Percentiles rank a stretch among this genome's conserved stretches.
These are phyloP conservation scores for Wickerhamiella vanderwaltii DNA, from an alignment of 805 yeast species.

Conservation along the genomic window DNA sequence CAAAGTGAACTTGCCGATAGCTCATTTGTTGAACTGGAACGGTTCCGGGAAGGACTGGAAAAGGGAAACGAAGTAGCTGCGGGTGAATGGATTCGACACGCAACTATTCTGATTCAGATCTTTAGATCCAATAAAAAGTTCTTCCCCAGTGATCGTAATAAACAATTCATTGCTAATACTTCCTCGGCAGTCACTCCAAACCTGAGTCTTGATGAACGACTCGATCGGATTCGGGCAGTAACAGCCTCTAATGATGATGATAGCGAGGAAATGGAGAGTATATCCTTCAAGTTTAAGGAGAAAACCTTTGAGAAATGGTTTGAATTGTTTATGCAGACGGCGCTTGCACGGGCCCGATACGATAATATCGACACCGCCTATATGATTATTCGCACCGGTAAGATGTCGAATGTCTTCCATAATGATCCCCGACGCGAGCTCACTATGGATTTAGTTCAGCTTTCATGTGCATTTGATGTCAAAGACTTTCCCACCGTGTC, in stretches of 20 bases:
- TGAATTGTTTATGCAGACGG: conserved; percentile 65
- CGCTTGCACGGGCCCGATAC: conserved; percentile 51
- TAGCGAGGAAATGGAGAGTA: conserved; percentile 20
- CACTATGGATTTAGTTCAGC: conserved; percentile 49
- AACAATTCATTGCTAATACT: conserved; percentile 18
- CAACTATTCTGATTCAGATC: conserved; percentile 70
- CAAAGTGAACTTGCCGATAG: conserved; percentile 15
- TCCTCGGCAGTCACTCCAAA: neutral
- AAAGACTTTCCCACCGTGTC: conserved; percentile 45
- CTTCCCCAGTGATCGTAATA: conserved; percentile 63
- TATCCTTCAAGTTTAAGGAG: conserved; percentile 50
- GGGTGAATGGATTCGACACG: conserved; percentile 71
- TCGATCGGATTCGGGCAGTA: conserved; percentile 25
- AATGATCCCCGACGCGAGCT: conserved; percentile 50
- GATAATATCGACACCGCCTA: conserved; percentile 52
- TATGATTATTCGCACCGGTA: conserved; percentile 60
- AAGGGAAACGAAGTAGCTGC: conserved; percentile 48
- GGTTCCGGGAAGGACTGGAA: conserved; percentile 39
- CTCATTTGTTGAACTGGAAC: conserved; percentile 34
- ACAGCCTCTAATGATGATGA: conserved; percentile 32
- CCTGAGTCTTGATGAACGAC: conserved; percentile 54
- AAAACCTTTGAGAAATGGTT: conserved; percentile 74
- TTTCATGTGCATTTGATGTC: conserved; percentile 43
- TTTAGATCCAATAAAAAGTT: conserved; percentile 68
- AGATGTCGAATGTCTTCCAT: conserved; percentile 63